phyloP scores from a whole-genome alignment of 2,329 filamentous ascomycete genomes.

The Apiospora kogelbergensis region DNA sequence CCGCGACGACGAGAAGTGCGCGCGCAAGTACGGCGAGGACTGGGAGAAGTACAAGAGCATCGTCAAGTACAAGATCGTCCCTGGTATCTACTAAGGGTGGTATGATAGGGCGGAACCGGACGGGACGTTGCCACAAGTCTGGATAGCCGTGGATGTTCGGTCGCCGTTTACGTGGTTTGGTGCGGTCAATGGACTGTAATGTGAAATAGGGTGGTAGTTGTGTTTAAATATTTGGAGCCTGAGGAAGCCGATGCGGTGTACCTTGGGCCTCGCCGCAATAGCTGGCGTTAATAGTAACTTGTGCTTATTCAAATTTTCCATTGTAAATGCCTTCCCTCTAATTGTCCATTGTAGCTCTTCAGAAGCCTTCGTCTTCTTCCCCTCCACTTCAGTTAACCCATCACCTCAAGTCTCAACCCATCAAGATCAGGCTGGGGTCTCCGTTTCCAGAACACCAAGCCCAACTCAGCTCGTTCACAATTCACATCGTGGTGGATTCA shows the following conservation, averaged over 20 bases:
- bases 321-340: not conserved
- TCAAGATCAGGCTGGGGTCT: too few species aligned
- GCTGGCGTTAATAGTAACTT: not conserved
- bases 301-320: not conserved
- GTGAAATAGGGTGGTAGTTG: not conserved
- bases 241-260: not conserved
- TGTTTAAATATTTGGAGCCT: not conserved
- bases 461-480: too few species aligned
- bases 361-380: too few species aligned
- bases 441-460: too few species aligned
- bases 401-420: too few species aligned
- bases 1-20: conserved; percentile 89
- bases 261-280: not conserved
- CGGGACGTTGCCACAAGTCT: not conserved
- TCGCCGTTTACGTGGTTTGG: not conserved
- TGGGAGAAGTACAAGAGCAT: conserved; percentile 86
- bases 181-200: not conserved
- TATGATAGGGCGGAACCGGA: not conserved
- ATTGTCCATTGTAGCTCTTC: not conserved
- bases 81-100: conserved; percentile 71
- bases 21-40: conserved; percentile 86
- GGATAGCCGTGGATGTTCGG: not conserved
- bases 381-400: too few species aligned
- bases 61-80: conserved; percentile 80
- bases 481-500: too few species aligned